Conservation (phyloP, 768 basidiomycete genomes). For the Amanita thiersii region DNA sequence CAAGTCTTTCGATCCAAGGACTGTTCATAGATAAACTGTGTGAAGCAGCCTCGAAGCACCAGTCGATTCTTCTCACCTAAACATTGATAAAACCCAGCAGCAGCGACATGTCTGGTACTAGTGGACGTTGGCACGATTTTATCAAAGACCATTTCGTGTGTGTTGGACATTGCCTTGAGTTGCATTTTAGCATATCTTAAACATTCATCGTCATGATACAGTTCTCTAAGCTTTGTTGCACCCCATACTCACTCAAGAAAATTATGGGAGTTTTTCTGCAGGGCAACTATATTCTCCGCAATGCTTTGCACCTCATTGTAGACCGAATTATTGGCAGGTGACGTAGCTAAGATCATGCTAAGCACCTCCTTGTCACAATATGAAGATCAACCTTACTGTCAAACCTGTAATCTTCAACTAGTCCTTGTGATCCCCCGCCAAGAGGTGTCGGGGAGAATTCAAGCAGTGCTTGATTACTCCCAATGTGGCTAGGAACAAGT, state of each 20-base stretch:
- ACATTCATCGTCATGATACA: constrained; percentile 11
- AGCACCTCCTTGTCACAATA: constrained; percentile 3
- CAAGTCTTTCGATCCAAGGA: constrained; percentile 70
- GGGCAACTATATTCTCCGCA: constrained; percentile 44
- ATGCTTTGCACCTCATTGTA: constrained; percentile 43
- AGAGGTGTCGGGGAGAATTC: constrained; percentile 49
- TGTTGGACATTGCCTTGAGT: constrained; percentile 44
- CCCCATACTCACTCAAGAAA: constrained; percentile 59
- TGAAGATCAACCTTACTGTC: constrained; percentile 39
- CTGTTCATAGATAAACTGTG: too few relatives aligned
- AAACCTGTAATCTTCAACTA: constrained; percentile 59
- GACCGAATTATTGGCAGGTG: constrained; percentile 12
- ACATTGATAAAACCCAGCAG: constrained; percentile 80
- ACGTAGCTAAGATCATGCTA: constrained; percentile 5
- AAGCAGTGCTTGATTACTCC: constrained; percentile 29
- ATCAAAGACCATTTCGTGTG: constrained; percentile 49
- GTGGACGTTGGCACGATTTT: constrained; percentile 55
- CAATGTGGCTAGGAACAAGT: constrained; percentile 37
- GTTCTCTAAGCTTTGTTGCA: background rate
- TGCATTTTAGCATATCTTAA: constrained; percentile 75
- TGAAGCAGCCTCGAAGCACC: constrained; percentile 11
- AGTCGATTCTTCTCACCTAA: constrained; percentile 39
- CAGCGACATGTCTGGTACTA: constrained; percentile 71
- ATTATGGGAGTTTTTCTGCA: constrained; percentile 74
- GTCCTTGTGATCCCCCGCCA: constrained; percentile 30